Percentiles rank a stretch among this genome's conserved stretches.
These are phyloP conservation scores for Phytophthora kernoviae DNA, from an alignment of 352 stramenopile genomes.

Conservation along the genomic window DNA sequence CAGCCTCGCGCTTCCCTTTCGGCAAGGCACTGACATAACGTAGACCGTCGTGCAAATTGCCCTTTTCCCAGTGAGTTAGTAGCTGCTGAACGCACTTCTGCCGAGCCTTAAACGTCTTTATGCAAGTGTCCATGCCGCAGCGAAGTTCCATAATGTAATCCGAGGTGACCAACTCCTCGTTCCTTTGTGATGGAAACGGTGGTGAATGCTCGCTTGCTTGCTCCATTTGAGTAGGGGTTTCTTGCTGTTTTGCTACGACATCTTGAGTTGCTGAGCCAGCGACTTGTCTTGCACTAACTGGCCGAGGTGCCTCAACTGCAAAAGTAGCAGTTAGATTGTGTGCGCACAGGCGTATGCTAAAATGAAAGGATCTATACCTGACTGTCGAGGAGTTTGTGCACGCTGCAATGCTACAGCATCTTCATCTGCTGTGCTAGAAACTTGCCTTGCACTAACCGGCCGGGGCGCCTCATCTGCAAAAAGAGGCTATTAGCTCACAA, in stretches of 20 bases:
- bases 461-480: no score
- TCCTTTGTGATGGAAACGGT: conserved; percentile 2
- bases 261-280: not conserved
- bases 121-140: conserved; percentile 83
- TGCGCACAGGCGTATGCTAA: not conserved
- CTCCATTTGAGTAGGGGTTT: conserved; percentile 4
- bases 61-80: conserved; percentile 71
- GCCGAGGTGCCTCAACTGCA: conserved; percentile 14
- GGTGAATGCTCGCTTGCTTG: conserved; percentile 5
- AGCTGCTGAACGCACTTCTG: conserved; percentile 80
- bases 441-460: no score
- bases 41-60: conserved; percentile 68
- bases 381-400: conserved; percentile 11
- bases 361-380: conserved; percentile 13
- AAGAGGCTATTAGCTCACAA: no score
- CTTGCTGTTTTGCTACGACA: conserved; percentile 1
- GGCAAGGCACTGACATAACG: conserved; percentile 70
- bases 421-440: conserved; percentile 19
- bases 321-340: conserved; percentile 5
- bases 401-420: no score
- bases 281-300: conserved; percentile 11
- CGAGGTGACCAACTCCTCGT: conserved; percentile 44
- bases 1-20: conserved; percentile 68
- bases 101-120: conserved; percentile 71
- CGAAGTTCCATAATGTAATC: conserved; percentile 86